These are phyloP conservation scores for Fraxinus greggii DNA, from an alignment of 305 asterid genomes.

Conservation along the genomic window DNA sequence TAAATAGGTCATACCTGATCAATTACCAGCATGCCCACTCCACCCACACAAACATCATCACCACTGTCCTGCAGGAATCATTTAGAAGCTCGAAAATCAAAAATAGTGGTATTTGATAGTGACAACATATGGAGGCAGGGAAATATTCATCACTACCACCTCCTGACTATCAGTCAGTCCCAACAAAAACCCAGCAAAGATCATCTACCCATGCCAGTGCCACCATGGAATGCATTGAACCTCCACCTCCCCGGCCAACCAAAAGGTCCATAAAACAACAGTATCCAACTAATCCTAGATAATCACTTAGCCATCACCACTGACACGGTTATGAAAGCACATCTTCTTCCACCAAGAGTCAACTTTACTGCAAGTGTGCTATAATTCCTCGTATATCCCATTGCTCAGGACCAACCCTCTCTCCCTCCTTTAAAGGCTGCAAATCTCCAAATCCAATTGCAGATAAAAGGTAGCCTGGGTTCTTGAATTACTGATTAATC, in stretches of 20 bases:
- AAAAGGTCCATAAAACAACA: not conserved
- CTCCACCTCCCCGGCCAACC: not conserved
- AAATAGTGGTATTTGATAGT: not conserved
- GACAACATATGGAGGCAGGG: not conserved
- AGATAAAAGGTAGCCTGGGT: constrained; percentile 11
- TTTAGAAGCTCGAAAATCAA: not conserved
- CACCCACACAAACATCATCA: not conserved
- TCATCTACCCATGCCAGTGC: not conserved
- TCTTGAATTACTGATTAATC: not conserved
- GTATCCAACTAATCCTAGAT: not conserved
- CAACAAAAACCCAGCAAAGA: not conserved
- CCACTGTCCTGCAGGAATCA: not conserved
- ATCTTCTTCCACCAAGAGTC: not conserved
- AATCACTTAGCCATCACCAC: not conserved
- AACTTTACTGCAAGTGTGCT: not conserved
- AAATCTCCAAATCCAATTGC: constrained; percentile 4
- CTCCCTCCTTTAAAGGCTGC: constrained; percentile 4
- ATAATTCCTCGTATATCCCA: not conserved
- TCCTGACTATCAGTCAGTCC: not conserved
- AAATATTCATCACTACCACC: not conserved
- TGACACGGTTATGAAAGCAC: not conserved
- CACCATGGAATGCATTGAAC: not conserved
- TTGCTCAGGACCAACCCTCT: not conserved
- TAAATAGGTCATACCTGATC: not conserved
- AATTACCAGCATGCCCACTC: not conserved